A percentile compares a stretch with the other conserved stretches of the same genome.
phyloP scores from a whole-genome alignment of 305 asterid species.

The Rubia balearica region DNA sequence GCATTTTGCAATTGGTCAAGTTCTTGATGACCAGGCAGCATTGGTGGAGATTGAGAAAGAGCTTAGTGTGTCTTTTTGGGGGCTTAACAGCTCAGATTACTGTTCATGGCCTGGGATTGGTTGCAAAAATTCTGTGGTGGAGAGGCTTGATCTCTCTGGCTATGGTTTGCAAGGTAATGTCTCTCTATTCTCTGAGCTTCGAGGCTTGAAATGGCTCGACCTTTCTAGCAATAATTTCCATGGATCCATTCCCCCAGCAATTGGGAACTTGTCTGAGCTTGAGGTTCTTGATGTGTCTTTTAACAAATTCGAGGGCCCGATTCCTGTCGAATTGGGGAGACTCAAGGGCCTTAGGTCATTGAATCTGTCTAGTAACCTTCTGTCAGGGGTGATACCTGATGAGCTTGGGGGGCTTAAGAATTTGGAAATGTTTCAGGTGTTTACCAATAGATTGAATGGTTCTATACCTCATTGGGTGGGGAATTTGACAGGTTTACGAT shows the following conservation, averaged over 20 bases:
- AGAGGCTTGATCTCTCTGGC: constrained; percentile 66
- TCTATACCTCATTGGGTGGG: constrained; percentile 76
- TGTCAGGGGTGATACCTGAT: constrained; percentile 53
- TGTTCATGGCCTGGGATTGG: constrained; percentile 76
- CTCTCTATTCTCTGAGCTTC: constrained; percentile 64
- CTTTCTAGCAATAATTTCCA: constrained; percentile 72
- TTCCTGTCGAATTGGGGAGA: constrained; percentile 59
- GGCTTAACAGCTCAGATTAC: constrained; percentile 39
- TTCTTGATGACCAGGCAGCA: constrained; percentile 36
- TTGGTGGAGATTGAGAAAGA: constrained; percentile 54
- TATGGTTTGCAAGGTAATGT: constrained; percentile 72
- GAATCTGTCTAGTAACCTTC: constrained; percentile 60
- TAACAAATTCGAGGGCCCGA: constrained; percentile 52
- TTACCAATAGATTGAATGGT: constrained; percentile 59
- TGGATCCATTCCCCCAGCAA: constrained; percentile 56
- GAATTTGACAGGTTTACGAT: constrained; percentile 50
- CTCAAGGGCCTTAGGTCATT: constrained; percentile 51
- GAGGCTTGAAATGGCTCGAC: constrained; percentile 71
- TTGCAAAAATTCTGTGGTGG: constrained; percentile 64
- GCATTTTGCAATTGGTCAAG: constrained; percentile 36
- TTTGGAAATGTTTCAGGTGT: constrained; percentile 63
- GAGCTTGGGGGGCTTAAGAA: constrained; percentile 48
- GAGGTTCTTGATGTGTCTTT: constrained; percentile 89
- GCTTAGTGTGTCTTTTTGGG: constrained; percentile 57
- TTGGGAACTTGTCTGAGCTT: constrained; percentile 59